Evolutionary conservation across 306 rosid genomes (phyloP), one percentile per base, ranked within the genome.

Genomic region (Quercus bicolor): DNA sequence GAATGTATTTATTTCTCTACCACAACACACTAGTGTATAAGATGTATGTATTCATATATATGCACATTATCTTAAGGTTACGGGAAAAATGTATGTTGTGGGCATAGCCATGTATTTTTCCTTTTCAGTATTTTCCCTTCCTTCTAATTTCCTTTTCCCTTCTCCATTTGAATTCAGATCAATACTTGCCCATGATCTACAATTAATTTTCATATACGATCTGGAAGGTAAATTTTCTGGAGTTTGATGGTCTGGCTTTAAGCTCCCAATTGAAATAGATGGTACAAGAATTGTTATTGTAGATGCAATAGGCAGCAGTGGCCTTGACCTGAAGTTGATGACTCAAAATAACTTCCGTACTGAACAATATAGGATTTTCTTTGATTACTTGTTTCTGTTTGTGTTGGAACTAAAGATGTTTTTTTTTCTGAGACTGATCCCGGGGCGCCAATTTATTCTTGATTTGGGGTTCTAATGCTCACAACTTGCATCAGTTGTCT

Each of bases 271-370:
- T 71, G 86, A 89, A 26, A 91, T 95, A 37, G 79, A 91, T 78
- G 98, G 94, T 76, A 76, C 84, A 57, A 92, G 84, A 81, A 86
- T 91, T 77, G 84, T 85, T 43, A 74, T 91, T 68, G 91, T 89
- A 72, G 98, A 95, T 86, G 97, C 98, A 72, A 91, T 92, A 81
- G 98, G 98, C 71, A 95, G 98, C 54, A 95, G 89, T 75, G 97
- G 98, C 69, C 87, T 95, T 81, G 85, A 89, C 86, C 87, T 95
- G 86, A 92, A 95, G 97, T 96, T 92, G 29, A 65, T 65, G 20
- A 18, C 80, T 78, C 55, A 71, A 83, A 52, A 31, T 26, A 16
- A 29, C 73, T 76, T 7, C 11, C 40, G 12, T 45, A 26, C 61
- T 0, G 5, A 21, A 16, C 20, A 16, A 56, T 24, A 16, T 70